Conservation (phyloP, 805 yeast species). For the Metschnikowia bowlesiae region DNA sequence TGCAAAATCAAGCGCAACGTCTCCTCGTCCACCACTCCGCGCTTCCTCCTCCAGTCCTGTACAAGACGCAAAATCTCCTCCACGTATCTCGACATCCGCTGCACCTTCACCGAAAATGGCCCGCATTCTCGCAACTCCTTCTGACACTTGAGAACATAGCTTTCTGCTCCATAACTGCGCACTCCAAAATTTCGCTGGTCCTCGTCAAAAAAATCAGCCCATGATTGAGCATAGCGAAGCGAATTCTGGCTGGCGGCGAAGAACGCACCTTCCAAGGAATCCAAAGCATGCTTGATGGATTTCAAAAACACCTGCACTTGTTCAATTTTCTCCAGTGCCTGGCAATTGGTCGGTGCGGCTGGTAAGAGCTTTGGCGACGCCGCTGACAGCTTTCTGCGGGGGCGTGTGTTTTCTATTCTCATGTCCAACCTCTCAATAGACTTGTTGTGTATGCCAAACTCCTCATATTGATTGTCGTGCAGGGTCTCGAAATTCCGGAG, state of each 20-base stretch:
- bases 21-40: background rate
- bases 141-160: slow-evolving; percentile 8
- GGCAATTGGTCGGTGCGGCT: background rate
- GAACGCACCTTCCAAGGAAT: background rate
- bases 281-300: background rate
- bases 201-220: background rate
- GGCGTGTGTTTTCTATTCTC: background rate
- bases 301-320: background rate
- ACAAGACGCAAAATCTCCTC: background rate
- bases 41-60: background rate
- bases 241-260: background rate
- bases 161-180: slow-evolving; percentile 5
- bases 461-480: slow-evolving; percentile 3
- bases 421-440: background rate
- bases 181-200: slow-evolving; percentile 1
- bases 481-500: slow-evolving; percentile 5
- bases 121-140: slow-evolving; percentile 2
- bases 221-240: background rate
- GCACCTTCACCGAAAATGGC: background rate
- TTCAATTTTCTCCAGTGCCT: background rate
- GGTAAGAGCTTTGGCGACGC: background rate
- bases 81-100: background rate
- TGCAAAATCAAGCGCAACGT: background rate
- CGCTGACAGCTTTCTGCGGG: background rate
- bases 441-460: background rate